Evolutionary conservation across 1,284 basidiomycete genomes (phyloP).

Genomic region (Apiotrichum porosum): DNA sequence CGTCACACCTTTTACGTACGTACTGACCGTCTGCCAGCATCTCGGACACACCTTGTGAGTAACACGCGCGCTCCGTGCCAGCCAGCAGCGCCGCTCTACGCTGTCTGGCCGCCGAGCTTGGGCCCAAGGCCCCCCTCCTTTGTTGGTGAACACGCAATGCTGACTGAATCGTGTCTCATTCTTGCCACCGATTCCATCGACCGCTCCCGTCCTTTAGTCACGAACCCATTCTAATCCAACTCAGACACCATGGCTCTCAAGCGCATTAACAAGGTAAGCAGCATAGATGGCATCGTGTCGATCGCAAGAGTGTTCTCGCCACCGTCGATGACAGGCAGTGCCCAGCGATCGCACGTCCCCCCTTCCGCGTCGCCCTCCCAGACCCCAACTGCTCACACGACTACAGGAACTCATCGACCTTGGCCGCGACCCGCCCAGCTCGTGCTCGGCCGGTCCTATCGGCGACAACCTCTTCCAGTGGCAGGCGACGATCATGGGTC

Average conservation of each 20-base stretch:
- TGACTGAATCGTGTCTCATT: neutral
- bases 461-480: slow-evolving; percentile 97
- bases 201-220: neutral
- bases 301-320: no score
- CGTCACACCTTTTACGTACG: no score
- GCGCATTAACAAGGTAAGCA: slow-evolving; percentile 93
- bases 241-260: slow-evolving; percentile 74
- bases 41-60: no score
- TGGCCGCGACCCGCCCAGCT: slow-evolving; percentile 92
- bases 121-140: no score
- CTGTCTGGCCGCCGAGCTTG: no score
- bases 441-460: slow-evolving; percentile 92
- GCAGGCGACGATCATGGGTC: slow-evolving; percentile 98
- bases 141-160: neutral
- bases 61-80: neutral
- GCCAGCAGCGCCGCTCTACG: no score
- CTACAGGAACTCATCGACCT: slow-evolving; percentile 91
- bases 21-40: no score
- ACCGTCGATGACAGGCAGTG: no score
- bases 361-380: slow-evolving; percentile 2
- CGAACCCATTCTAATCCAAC: neutral
- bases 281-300: no score
- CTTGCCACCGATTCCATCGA: neutral
- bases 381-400: slow-evolving; percentile 20
- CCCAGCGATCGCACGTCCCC: neutral